Base-by-base conservation (phyloP, 805 yeast species). In the Nakazawaea laoshanensis region DNA sequence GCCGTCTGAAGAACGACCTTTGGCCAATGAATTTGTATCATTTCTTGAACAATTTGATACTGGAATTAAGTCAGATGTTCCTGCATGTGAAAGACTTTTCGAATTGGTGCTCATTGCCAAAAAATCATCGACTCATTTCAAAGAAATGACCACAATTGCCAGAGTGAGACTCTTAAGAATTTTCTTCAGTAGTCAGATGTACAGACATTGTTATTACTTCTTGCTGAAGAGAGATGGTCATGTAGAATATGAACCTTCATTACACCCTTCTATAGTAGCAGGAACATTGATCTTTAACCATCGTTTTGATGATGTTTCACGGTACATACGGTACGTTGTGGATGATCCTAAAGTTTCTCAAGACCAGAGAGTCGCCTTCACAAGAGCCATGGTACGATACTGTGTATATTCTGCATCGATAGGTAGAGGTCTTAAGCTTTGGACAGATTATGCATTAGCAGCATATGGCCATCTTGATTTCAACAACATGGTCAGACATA, bases 381-480 rank as follows among this genome's bases (percentile, higher is more conserved):
- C 13, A 3, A 29, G 33, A 19, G 24, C 30, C 16, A 24, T 34
- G 4, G 37, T 34, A 9, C 18, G 20, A 16, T 29, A 34, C 20
- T 24, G 18, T 5, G 20, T 33, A 12, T 19, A 33, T 24, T 7
- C 14, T 6, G 33, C 29, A 17, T 5, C n/a, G 8, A 29, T 34
- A 9, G 38, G 34, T 3, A 8, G 25, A 8, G 38, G 34, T 1
- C 4, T 30, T 7, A 30, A 26, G 19, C 26, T 11, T 15, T 35
- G 33, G 34, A 14, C 20, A 14, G 16, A 24, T 15, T 36, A 36
- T 22, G n/a, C 27, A 6, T 17, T 36, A 20, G 11, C 17, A 26
- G 16, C 26, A 4, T 36, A 36, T 31, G 39, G 39, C 4, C 19
- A 28, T 5, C 19, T 36, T 7, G 17, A 36, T 19, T 34, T 34